Conservation (phyloP, 2,329 filamentous ascomycete genomes). For the Claviceps humidiphila region DNA sequence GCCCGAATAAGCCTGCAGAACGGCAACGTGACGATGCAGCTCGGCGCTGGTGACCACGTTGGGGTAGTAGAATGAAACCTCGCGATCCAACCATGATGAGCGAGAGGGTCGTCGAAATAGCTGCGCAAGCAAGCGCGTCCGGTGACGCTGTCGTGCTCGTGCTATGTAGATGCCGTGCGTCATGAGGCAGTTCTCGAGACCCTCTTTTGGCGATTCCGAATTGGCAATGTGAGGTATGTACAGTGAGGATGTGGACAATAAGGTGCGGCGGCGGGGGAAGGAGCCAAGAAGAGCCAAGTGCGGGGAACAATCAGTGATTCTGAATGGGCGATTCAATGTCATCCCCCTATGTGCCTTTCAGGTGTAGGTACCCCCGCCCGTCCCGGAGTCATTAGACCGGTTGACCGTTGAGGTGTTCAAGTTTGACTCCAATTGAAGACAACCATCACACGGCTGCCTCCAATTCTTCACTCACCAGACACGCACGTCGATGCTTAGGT, state of each 20-base stretch:
- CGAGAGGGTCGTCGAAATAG: neutral
- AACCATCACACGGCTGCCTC: too few relatives aligned
- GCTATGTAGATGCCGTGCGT: neutral
- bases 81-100: neutral
- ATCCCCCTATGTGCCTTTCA: too few relatives aligned
- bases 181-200: neutral
- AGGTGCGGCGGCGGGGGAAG: too few relatives aligned
- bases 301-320: too few relatives aligned
- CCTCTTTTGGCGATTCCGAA: neutral
- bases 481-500: too few relatives aligned
- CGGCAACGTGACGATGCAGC: neutral
- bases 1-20: neutral
- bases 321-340: too few relatives aligned
- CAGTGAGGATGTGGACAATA: neutral
- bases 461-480: too few relatives aligned
- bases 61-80: neutral
- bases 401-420: too few relatives aligned
- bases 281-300: too few relatives aligned
- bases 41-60: neutral
- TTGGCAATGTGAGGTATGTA: neutral
- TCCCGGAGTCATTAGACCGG: too few relatives aligned
- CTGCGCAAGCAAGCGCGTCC: neutral
- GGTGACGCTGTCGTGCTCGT: conserved; percentile 1
- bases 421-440: too few relatives aligned
- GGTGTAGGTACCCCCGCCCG: too few relatives aligned